These are phyloP conservation scores for Bothriochloa decipiens DNA, from an alignment of 176 grass and related monocot species.

Conservation along the genomic window DNA sequence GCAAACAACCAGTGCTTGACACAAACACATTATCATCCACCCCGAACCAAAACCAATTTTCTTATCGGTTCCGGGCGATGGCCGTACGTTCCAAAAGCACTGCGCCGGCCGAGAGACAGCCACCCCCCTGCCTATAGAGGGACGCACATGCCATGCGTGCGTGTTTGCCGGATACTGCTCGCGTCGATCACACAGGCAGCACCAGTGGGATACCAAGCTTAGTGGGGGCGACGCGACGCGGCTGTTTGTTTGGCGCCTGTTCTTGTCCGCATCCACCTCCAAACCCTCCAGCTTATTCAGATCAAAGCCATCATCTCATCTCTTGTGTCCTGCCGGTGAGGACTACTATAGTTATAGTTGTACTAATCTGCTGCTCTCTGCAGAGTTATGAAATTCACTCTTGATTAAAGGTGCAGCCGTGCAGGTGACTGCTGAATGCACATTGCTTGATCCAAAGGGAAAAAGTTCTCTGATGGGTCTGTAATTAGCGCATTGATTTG, in stretches of 20 bases:
- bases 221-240: constrained; percentile 38
- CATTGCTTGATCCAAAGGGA: neutral
- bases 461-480: neutral
- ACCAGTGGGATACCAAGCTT: constrained; percentile 46
- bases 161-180: neutral
- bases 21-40: neutral
- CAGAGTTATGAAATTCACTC: neutral
- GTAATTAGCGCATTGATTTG: neutral
- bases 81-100: constrained; percentile 24
- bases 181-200: neutral
- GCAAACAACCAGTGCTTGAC: constrained; percentile 38
- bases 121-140: no score
- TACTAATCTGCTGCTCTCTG: neutral
- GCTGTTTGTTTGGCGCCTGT: constrained; percentile 38
- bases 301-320: constrained; percentile 31
- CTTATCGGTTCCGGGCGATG: neutral
- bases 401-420: neutral
- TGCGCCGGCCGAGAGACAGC: neutral
- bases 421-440: neutral
- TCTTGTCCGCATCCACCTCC: constrained; percentile 60
- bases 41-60: no score
- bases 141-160: neutral
- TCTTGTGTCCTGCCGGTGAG: neutral
- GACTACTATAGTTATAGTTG: neutral
- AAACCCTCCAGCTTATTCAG: constrained; percentile 30